A percentile compares a stretch with the other conserved stretches of the same genome.
Conservation (phyloP, 148 eudicot genomes). For the Pouteria glomerata region DNA sequence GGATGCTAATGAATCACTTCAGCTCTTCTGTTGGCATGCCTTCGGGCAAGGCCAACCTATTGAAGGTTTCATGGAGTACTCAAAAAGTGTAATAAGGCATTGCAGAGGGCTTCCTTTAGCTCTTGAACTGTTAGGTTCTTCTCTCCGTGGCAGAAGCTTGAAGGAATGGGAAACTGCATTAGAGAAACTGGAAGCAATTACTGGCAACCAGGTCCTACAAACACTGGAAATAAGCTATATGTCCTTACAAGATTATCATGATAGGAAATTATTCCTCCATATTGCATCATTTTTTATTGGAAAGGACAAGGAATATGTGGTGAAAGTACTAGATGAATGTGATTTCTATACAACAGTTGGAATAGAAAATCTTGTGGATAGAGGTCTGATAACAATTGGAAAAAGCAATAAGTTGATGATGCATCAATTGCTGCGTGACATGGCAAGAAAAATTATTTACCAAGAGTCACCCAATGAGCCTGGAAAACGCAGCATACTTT, state of each 20-base stretch:
- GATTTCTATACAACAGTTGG: slow-evolving; percentile 3
- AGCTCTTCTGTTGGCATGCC: slow-evolving; percentile 16
- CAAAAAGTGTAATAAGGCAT: neutral
- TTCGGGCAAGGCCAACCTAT: neutral
- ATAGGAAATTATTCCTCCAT: neutral
- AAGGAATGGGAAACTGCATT: slow-evolving; percentile 10
- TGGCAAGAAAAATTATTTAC: neutral
- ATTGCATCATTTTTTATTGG: slow-evolving; percentile 9
- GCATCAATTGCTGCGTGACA: slow-evolving; percentile 2
- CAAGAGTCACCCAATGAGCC: slow-evolving; percentile 8
- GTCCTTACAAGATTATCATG: slow-evolving; percentile 8
- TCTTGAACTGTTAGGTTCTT: slow-evolving; percentile 11
- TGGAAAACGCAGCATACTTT: slow-evolving; percentile 4
- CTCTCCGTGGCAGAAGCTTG: neutral
- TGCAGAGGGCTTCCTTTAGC: slow-evolving; percentile 11
- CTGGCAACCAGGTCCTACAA: slow-evolving; percentile 2
- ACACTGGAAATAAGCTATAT: neutral
- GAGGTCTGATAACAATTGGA: slow-evolving; percentile 3
- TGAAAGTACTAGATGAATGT: slow-evolving; percentile 8
- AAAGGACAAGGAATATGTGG: slow-evolving; percentile 2
- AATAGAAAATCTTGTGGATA: neutral
- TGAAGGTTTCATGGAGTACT: slow-evolving; percentile 7
- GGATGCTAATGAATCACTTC: neutral
- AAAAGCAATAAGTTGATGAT: neutral
- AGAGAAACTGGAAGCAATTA: slow-evolving; percentile 3